Evolutionary conservation across 352 stramenopile genomes (phyloP).

Genomic region (Pythium aquatile): DNA sequence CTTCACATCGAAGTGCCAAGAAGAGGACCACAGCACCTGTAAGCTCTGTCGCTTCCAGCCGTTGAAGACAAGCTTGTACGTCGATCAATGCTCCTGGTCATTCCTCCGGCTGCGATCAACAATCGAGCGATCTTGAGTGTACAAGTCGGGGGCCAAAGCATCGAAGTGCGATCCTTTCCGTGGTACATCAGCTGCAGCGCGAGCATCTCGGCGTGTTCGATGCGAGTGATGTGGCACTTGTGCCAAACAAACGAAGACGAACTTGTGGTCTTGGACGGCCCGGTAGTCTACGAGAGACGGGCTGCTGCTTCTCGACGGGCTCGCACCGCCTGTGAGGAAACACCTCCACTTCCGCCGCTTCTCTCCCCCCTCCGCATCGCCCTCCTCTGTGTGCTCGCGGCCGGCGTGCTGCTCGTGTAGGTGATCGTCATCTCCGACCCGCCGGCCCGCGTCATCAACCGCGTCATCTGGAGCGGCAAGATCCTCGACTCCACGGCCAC

Average conservation of each 20-base stretch:
- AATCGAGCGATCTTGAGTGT: neutral
- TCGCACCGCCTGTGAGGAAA: conserved; percentile 6
- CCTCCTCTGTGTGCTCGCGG: neutral
- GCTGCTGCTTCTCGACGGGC: conserved; percentile 7
- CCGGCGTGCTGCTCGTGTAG: conserved; percentile 6
- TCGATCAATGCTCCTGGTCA: neutral
- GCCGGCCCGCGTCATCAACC: neutral
- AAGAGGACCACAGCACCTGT: too few relatives aligned
- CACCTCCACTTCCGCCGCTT: neutral
- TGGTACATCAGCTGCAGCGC: conserved; percentile 5
- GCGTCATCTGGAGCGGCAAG: conserved; percentile 3
- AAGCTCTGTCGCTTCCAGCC: neutral
- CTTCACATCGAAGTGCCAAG: too few relatives aligned
- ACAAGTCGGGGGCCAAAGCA: neutral
- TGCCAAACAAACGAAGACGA: neutral
- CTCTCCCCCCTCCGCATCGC: neutral
- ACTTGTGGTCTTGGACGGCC: neutral
- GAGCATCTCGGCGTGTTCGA: conserved; percentile 1
- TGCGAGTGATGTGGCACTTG: conserved; percentile 8
- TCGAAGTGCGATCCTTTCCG: neutral
- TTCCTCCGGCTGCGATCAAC: neutral
- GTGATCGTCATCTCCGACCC: conserved; percentile 10
- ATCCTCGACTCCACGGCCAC: neutral
- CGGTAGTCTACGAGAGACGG: conserved; percentile 3
- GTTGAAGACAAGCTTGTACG: neutral